phyloP scores from a whole-genome alignment of 192 early-diverging fungal genomes.

The Allomyces macrogynus region DNA sequence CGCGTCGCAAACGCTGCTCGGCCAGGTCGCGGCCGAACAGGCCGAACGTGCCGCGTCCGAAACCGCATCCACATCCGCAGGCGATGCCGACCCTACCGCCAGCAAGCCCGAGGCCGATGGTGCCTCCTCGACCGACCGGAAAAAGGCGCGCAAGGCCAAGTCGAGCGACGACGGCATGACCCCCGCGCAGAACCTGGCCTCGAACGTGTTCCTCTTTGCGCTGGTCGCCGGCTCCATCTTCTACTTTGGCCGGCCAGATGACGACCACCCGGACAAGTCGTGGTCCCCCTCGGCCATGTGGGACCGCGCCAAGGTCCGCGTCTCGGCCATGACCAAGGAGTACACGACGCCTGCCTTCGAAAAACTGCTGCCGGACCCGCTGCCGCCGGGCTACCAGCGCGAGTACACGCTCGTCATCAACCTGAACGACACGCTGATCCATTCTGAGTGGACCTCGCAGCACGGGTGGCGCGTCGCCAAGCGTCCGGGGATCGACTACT shows the following conservation, averaged over 20 bases:
- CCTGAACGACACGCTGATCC: slow-evolving; percentile 78
- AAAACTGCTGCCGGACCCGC: slow-evolving; percentile 78
- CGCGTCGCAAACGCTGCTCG: too few species aligned
- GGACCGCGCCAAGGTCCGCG: not conserved
- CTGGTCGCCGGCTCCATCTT: not conserved
- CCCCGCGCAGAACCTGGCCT: not conserved
- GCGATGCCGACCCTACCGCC: too few species aligned
- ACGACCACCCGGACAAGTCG: not conserved
- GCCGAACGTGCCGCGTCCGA: too few species aligned
- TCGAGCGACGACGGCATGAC: not conserved
- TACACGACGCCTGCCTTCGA: slow-evolving; percentile 42
- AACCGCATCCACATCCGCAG: too few species aligned
- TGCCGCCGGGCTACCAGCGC: slow-evolving; percentile 56
- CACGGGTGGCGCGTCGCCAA: slow-evolving; percentile 92
- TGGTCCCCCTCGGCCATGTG: not conserved
- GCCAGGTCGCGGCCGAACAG: too few species aligned
- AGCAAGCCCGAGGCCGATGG: too few species aligned
- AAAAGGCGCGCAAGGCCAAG: not conserved
- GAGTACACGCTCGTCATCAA: slow-evolving; percentile 89
- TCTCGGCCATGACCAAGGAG: not conserved
- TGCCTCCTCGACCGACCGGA: too few species aligned
- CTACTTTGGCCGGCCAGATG: not conserved
- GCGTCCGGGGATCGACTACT: slow-evolving; percentile 88
- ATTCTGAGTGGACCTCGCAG: slow-evolving; percentile 78
- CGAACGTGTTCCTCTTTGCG: not conserved